Evolutionary conservation across 257 asterid genomes (phyloP), one percentile per base, ranked within the genome.

Genomic region (Rhazya stricta): DNA sequence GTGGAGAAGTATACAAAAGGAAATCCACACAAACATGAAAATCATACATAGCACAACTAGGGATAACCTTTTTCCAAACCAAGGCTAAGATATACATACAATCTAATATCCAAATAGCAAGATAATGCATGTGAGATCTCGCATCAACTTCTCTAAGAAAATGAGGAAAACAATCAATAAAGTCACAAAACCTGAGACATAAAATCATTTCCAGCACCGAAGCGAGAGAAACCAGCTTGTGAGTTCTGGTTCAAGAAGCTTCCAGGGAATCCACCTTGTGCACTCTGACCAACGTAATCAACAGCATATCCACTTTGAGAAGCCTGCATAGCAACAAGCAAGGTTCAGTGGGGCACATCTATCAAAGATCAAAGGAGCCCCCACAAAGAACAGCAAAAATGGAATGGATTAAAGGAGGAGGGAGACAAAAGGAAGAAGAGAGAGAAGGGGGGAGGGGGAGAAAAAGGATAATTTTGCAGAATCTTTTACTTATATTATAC

Each of bases 231-330:
- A 61, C 98, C 98, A 79, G 92, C 86, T 80, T 93, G 99, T 65
- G 99, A 86, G 75, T 84, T 92, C 86, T 87, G 99, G 88, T 91
- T 92, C 69, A 89, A 54, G 70, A 80, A 93, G 80, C 91, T 90
- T 76, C 97, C 97, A 58, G 99, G 90, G 71, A 81, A 93, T 72
- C 96, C 99, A 80, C 91, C 92, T 86, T 89, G 99, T 71, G 91
- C 90, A 58, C 97, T 96, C 73, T 91, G 98, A 43, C 88, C 80
- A 72, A 85, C 87, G 72, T 91, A 89, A 73, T 95, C 98, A 83
- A 89, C 88, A 69, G 91, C 85, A 85, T 87, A 92, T 72, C 96
- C 99, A 72, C 93, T 81, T 87, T 93, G 98, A 73, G 98, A 91
- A 84, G 96, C 97, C 98, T 92, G 81, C 46, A 78, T 3, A 67